Conservation (phyloP, 2,329 filamentous ascomycete genomes). For the Botrytis aclada region DNA sequence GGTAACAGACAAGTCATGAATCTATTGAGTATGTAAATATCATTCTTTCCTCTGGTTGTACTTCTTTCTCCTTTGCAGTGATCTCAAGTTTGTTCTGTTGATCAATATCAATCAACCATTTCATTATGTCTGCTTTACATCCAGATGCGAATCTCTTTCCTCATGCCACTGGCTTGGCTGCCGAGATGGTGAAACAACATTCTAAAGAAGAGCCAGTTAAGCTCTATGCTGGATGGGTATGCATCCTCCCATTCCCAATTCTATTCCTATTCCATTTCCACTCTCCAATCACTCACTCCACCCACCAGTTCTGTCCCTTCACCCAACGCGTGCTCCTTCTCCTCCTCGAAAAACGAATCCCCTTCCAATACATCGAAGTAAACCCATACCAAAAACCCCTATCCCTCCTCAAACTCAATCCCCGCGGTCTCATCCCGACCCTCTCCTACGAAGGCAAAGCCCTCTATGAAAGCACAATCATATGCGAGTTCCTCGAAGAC, state of each 20-base stretch:
- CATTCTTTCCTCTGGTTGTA: neutral
- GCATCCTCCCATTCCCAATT: no score
- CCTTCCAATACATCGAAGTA: slow-evolving; percentile 73
- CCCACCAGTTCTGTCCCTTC: slow-evolving; percentile 50
- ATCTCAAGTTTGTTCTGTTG: neutral
- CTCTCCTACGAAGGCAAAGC: slow-evolving; percentile 56
- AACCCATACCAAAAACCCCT: slow-evolving; percentile 74
- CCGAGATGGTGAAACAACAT: slow-evolving; percentile 47
- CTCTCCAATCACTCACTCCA: neutral
- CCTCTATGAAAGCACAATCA: slow-evolving; percentile 68
- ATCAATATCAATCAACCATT: neutral
- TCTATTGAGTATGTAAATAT: neutral
- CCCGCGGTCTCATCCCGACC: slow-evolving; percentile 72
- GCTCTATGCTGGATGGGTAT: slow-evolving; percentile 72
- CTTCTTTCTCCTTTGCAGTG: neutral
- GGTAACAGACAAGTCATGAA: neutral
- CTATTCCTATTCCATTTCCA: neutral
- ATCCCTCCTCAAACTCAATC: slow-evolving; percentile 68
- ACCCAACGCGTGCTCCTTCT: slow-evolving; percentile 72
- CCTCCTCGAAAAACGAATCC: slow-evolving; percentile 68
- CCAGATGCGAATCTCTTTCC: slow-evolving; percentile 40
- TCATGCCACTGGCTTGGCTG: slow-evolving; percentile 50
- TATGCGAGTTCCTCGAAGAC: slow-evolving; percentile 76
- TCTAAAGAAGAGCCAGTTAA: slow-evolving; percentile 52
- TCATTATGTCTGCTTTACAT: slow-evolving; percentile 18